These are phyloP conservation scores for Boletus rex-veris DNA, from an alignment of 768 basidiomycete genomes.

Conservation along the genomic window DNA sequence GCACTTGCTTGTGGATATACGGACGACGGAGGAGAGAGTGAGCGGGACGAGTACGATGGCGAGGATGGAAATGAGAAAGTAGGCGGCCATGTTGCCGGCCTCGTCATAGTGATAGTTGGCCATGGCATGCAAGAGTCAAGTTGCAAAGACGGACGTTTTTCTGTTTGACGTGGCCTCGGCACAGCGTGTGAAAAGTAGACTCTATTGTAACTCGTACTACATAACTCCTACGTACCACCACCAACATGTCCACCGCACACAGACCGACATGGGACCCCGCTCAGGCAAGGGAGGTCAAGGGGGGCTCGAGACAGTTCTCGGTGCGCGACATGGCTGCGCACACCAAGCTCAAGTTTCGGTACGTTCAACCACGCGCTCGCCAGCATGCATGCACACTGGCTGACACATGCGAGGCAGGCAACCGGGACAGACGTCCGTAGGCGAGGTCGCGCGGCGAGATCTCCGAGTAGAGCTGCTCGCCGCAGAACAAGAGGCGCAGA, in stretches of 20 bases:
- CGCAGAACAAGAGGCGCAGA: conserved; percentile 84
- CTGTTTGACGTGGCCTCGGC: conserved; percentile 12
- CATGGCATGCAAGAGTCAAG: conserved; percentile 32
- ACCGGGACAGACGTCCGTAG: conserved; percentile 80
- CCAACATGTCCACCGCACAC: conserved; percentile 81
- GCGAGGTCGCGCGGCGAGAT: conserved; percentile 77
- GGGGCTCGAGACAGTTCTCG: conserved; percentile 89
- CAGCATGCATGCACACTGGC: too few relatives aligned
- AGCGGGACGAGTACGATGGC: conserved; percentile 78
- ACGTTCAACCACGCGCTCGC: conserved; percentile 16
- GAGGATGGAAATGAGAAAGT: conserved; percentile 89
- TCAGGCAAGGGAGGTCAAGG: conserved; percentile 87
- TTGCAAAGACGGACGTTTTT: too few relatives aligned
- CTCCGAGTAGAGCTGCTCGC: conserved; percentile 76
- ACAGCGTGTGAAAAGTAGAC: conserved; percentile 15
- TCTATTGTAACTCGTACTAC: too few relatives aligned
- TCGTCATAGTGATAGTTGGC: conserved; percentile 86
- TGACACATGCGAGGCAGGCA: conserved; percentile 46
- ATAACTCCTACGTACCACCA: not conserved
- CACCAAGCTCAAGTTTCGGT: conserved; percentile 98
- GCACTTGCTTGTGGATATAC: conserved; percentile 42
- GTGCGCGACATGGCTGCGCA: conserved; percentile 92
- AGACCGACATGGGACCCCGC: conserved; percentile 98
- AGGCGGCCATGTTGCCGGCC: conserved; percentile 80
- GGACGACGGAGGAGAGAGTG: conserved; percentile 51